Conservation (phyloP, 495 filamentous ascomycete species). For the Xylaria cubensis region DNA sequence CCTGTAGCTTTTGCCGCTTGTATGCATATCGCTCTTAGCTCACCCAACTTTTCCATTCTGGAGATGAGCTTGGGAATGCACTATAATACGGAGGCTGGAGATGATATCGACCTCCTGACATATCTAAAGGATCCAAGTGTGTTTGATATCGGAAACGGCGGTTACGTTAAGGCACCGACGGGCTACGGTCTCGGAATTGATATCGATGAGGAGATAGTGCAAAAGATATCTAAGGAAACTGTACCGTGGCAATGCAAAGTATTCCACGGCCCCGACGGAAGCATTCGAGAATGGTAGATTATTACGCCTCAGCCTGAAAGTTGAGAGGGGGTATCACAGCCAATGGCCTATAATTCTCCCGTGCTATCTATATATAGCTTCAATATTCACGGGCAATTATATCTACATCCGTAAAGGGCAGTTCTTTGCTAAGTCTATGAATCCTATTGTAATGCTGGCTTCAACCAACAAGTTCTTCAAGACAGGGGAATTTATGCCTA, state of each 20-base stretch:
- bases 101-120: constrained; percentile 65
- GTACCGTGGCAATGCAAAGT: constrained; percentile 71
- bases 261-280: constrained; percentile 31
- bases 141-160: constrained; percentile 64
- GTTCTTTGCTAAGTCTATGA: neutral
- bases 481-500: neutral
- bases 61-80: constrained; percentile 83
- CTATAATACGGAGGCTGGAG: constrained; percentile 69
- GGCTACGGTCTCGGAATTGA: constrained; percentile 75
- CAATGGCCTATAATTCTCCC: neutral
- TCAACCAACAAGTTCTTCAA: neutral
- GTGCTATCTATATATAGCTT: neutral
- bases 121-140: constrained; percentile 68
- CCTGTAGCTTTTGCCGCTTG: constrained; percentile 75
- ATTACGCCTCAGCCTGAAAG: neutral
- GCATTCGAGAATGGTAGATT: constrained; percentile 31
- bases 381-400: neutral
- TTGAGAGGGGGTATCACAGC: too few relatives aligned
- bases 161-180: constrained; percentile 67
- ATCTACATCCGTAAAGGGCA: neutral
- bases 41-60: constrained; percentile 75
- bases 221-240: constrained; percentile 39
- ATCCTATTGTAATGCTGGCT: neutral
- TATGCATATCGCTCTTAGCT: constrained; percentile 70
- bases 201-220: constrained; percentile 69